Evolutionary conservation across 768 basidiomycete genomes (phyloP).

Genomic region (Amanita molliuscula): DNA sequence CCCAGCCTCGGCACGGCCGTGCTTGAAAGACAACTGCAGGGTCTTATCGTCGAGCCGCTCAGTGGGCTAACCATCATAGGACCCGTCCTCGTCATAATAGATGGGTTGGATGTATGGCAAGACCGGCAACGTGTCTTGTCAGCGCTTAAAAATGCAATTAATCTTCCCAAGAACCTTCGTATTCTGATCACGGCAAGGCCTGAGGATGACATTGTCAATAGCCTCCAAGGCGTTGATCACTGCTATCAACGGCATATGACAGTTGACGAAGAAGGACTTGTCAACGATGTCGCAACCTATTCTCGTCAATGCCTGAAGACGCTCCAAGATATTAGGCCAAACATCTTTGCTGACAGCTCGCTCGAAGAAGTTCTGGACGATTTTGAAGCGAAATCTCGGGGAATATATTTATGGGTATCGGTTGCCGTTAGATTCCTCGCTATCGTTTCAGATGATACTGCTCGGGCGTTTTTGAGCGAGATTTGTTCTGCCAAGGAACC

Average conservation of each 20-base stretch:
- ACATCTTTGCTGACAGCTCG: neutral
- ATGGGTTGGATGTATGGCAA: slow-evolving; percentile 21
- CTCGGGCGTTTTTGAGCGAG: neutral
- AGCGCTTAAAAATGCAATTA: neutral
- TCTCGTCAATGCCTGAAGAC: neutral
- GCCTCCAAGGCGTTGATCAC: neutral
- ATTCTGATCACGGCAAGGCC: slow-evolving; percentile 19
- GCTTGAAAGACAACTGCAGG: slow-evolving; percentile 14
- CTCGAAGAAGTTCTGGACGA: neutral
- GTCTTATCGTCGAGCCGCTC: slow-evolving; percentile 18
- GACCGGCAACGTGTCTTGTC: slow-evolving; percentile 6
- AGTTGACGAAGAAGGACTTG: slow-evolving; percentile 1
- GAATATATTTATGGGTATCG: neutral
- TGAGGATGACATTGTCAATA: slow-evolving; percentile 9
- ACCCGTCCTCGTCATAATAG: slow-evolving; percentile 23
- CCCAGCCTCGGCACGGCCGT: neutral
- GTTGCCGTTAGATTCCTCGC: neutral
- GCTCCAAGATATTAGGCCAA: neutral
- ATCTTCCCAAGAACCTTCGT: slow-evolving; percentile 15
- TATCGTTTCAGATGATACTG: neutral
- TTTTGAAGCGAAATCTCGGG: neutral
- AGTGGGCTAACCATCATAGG: slow-evolving; percentile 14
- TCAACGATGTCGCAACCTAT: neutral
- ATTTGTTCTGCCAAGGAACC: neutral
- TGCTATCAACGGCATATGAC: neutral